Conservation (phyloP, 441 rosid genomes). For the Omphalea diandra region DNA sequence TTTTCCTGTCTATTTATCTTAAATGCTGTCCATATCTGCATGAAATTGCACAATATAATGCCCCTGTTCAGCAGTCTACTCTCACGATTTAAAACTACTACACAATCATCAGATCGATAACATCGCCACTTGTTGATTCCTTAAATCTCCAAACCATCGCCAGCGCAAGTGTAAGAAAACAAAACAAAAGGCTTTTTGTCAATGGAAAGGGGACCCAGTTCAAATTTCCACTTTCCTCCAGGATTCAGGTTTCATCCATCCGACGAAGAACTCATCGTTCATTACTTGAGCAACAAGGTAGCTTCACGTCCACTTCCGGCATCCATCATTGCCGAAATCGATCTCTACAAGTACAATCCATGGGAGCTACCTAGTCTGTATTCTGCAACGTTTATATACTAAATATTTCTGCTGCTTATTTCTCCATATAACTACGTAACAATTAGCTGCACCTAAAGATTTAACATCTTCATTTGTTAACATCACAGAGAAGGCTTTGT, state of each 20-base stretch:
- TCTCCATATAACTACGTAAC: too few species aligned
- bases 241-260: conserved; percentile 69
- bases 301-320: conserved; percentile 44
- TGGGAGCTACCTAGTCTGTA: conserved; percentile 55
- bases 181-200: background rate
- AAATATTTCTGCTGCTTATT: background rate
- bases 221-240: conserved; percentile 40
- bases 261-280: conserved; percentile 53
- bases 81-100: background rate
- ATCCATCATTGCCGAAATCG: conserved; percentile 40
- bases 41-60: conserved; percentile 8
- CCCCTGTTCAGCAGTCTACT: background rate
- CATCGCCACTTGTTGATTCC: background rate
- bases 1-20: conserved; percentile 9
- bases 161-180: background rate
- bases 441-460: background rate
- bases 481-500: conserved; percentile 41
- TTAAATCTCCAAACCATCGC: background rate
- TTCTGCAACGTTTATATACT: background rate
- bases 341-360: conserved; percentile 48
- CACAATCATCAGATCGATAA: background rate
- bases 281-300: conserved; percentile 51
- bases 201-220: background rate
- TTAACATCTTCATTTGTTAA: background rate
- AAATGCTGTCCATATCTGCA: conserved; percentile 14